A percentile compares a stretch with the other conserved stretches of the same genome.
These are phyloP conservation scores for Pyronema omphalodes DNA, from an alignment of 495 filamentous ascomycete species.

Conservation along the genomic window DNA sequence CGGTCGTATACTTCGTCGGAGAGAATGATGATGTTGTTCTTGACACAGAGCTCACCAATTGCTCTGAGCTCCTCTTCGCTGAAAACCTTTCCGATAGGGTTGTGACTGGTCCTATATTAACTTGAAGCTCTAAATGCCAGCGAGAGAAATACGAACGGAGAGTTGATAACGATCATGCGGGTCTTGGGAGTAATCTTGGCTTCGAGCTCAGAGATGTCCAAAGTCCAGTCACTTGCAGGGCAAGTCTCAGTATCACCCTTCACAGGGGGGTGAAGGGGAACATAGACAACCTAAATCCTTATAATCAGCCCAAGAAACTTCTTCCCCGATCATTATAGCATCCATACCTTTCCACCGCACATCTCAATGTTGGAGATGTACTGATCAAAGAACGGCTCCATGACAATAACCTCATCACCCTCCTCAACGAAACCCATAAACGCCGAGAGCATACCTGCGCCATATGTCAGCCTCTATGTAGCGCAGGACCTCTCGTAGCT, in stretches of 20 bases:
- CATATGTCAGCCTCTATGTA: constrained; percentile 5
- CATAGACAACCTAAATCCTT: constrained; percentile 48
- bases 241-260: constrained; percentile 62
- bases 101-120: constrained; percentile 35
- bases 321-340: not conserved
- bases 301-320: not conserved
- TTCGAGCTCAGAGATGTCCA: constrained; percentile 72
- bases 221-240: constrained; percentile 69
- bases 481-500: not conserved
- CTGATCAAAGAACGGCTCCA: constrained; percentile 98
- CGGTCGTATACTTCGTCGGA: constrained; percentile 95
- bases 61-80: constrained; percentile 60
- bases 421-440: constrained; percentile 95
- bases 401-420: constrained; percentile 91
- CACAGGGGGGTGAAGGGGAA: constrained; percentile 77
- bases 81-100: constrained; percentile 92
- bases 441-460: constrained; percentile 62
- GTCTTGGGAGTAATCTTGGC: constrained; percentile 67
- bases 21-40: constrained; percentile 86
- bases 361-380: constrained; percentile 97
- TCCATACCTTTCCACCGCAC: constrained; percentile 61
- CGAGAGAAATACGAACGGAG: constrained; percentile 12
- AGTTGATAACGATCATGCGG: constrained; percentile 83
- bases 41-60: constrained; percentile 79
- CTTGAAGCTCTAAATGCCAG: not conserved